Conservation (phyloP, 768 basidiomycete genomes). For the Clathrus columnatus region DNA sequence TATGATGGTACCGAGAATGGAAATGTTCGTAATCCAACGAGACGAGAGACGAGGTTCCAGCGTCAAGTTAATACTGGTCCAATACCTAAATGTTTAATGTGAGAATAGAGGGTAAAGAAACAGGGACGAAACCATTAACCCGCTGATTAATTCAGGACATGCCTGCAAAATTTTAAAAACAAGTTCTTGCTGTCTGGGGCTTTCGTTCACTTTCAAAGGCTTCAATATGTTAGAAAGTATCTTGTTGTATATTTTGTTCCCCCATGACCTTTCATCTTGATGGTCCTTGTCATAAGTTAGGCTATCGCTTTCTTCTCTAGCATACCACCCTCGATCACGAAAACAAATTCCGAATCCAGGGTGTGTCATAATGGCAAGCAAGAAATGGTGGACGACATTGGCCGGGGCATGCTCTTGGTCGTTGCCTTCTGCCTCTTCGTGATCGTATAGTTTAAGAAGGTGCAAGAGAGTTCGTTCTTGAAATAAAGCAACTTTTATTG, state of each 20-base stretch:
- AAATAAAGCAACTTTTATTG: constrained; percentile 63
- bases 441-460: constrained; percentile 67
- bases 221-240: constrained; percentile 71
- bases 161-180: constrained; percentile 69
- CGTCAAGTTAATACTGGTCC: constrained; percentile 57
- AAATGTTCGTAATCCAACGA: constrained; percentile 85
- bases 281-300: constrained; percentile 29
- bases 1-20: constrained; percentile 71
- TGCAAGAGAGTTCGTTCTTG: constrained; percentile 55
- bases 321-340: constrained; percentile 86
- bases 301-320: constrained; percentile 45
- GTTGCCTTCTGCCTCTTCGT: constrained; percentile 37
- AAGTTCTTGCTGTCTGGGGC: constrained; percentile 75
- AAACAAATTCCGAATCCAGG: constrained; percentile 85
- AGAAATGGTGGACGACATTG: constrained; percentile 79
- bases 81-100: constrained; percentile 44
- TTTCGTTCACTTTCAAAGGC: constrained; percentile 80
- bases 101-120: neutral
- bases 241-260: constrained; percentile 70
- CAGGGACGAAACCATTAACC: constrained; percentile 35
- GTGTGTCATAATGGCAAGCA: constrained; percentile 72
- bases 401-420: constrained; percentile 54
- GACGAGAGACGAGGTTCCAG: constrained; percentile 82
- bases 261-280: constrained; percentile 24
- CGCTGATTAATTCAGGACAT: constrained; percentile 79